phyloP scores from a whole-genome alignment of 176 grass and related monocot species.

The Rhynchospora pubera region DNA sequence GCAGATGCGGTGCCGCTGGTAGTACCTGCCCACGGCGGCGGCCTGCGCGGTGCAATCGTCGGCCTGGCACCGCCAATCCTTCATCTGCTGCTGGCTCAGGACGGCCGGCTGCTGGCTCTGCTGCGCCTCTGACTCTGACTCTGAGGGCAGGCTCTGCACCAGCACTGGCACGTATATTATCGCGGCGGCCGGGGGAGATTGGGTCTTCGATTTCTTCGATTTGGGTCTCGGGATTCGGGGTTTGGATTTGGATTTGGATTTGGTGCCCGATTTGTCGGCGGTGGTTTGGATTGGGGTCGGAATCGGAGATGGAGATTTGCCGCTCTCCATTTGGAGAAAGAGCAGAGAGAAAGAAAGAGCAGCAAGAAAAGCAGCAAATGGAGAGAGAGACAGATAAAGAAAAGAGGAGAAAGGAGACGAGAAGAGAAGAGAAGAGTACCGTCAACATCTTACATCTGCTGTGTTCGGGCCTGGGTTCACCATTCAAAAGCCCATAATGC shows the following conservation, averaged over 20 bases:
- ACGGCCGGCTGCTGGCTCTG: not conserved
- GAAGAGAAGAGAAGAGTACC: too few species aligned
- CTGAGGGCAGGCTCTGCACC: not conserved
- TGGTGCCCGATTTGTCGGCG: not conserved
- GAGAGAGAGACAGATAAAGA: too few species aligned
- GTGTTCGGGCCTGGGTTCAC: too few species aligned
- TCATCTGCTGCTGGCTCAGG: slow-evolving; percentile 10
- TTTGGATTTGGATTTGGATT: not conserved
- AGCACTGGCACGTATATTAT: slow-evolving; percentile 4
- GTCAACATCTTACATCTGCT: too few species aligned
- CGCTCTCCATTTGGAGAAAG: not conserved
- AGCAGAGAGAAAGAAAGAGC: too few species aligned
- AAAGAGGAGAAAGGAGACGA: too few species aligned
- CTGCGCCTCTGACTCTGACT: too few species aligned
- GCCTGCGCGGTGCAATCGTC: not conserved
- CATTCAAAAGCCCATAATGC: too few species aligned
- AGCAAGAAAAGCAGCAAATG: too few species aligned
- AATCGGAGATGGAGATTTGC: not conserved
- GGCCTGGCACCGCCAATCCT: slow-evolving; percentile 21
- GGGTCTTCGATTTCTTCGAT: slow-evolving; percentile 7
- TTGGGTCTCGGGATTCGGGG: not conserved
- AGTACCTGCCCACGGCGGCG: not conserved
- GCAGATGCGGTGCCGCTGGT: slow-evolving; percentile 11
- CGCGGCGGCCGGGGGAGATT: not conserved
- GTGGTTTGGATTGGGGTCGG: too few species aligned